Conservation (phyloP, 176 grass and related monocot genomes). For the barley (Hordeum vulgare) region DNA sequence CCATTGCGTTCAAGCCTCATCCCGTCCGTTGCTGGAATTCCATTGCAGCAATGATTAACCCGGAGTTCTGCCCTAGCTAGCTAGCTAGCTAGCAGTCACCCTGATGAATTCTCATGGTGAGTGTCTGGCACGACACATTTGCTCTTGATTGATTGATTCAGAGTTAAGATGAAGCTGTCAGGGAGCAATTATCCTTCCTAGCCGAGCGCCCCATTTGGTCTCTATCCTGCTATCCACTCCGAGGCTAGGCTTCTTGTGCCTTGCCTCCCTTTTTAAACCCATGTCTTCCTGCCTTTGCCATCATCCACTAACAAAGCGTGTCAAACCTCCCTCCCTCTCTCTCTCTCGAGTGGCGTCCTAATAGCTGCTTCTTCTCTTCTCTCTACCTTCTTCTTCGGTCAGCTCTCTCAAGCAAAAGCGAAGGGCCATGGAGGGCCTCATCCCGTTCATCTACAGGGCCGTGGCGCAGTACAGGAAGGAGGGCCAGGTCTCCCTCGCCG, state of each 20-base stretch:
- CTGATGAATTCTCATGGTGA: neutral
- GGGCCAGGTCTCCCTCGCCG: slow-evolving; percentile 41
- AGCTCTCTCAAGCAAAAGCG: slow-evolving; percentile 7
- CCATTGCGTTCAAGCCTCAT: slow-evolving; percentile 56
- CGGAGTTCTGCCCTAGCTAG: too few relatives aligned
- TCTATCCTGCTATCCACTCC: slow-evolving; percentile 18
- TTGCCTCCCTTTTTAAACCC: slow-evolving; percentile 50
- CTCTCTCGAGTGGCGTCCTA: neutral
- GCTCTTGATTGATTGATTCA: neutral
- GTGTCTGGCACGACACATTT: neutral
- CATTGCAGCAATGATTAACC: neutral
- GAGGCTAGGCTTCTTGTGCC: neutral
- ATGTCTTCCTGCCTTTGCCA: neutral
- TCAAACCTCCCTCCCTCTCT: neutral
- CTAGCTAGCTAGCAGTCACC: too few relatives aligned
- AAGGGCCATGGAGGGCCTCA: slow-evolving; percentile 59
- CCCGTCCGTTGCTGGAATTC: neutral
- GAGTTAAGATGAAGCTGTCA: slow-evolving; percentile 16
- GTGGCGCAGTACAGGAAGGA: slow-evolving; percentile 56
- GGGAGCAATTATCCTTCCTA: neutral
- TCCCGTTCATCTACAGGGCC: slow-evolving; percentile 86
- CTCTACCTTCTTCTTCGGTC: slow-evolving; percentile 5
- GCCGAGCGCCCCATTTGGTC: slow-evolving; percentile 21
- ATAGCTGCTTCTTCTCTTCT: neutral
- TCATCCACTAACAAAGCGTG: neutral